Base-by-base conservation (phyloP, 768 basidiomycete species). In the Leucosporidium creatinivorum region DNA sequence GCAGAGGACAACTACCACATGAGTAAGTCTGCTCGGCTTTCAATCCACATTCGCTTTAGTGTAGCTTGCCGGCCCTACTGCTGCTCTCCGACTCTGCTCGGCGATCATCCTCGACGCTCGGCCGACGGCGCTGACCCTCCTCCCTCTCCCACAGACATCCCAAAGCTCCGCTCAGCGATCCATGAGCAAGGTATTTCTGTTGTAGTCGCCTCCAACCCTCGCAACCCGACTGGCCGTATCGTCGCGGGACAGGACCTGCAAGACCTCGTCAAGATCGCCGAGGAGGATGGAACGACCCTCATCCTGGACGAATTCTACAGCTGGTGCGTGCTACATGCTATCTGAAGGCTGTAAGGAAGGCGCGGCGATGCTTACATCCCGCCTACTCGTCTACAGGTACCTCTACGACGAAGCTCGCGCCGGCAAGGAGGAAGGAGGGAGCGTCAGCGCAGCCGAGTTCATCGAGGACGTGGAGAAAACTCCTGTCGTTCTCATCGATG, bases 161-260 rank as follows among this genome's bases (percentile, higher is more conserved):
- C 86, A 26, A 87, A 91, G 75, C 87, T 89, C 49, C 87, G 56
- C 25, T 28, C 57, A 8, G 39, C 56, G 5, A 66, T 76, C 39
- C 44, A 65, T n/a, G 67, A 66, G 15, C 69, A 67, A 26, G 68
- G 69, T 1, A 19, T 73, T 44, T 30, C 57, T 5, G 64, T 44
- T 2, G 23, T 73, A 2, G 62, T 55, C 25, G 62, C 52, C 0
- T 92, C 89, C 28, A 97, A 96, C 79, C 93, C 93, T n/a, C 86
- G 93, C 62, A 97, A 96, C 76, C 93, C 93, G 4, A 96, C 93
- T 1, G 92, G 93, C n/a, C 93, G 73, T 87, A 51, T 65, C 57
- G 59, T 71, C 47, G 39, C 86, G 69, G 91, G 89, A 4, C 82
- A 88, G 19, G 89, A 93, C 12, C 84, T 97, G 61, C 84, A 87